Conservation (phyloP, 164 flowering plant genomes). For the Platanus orientalis region DNA sequence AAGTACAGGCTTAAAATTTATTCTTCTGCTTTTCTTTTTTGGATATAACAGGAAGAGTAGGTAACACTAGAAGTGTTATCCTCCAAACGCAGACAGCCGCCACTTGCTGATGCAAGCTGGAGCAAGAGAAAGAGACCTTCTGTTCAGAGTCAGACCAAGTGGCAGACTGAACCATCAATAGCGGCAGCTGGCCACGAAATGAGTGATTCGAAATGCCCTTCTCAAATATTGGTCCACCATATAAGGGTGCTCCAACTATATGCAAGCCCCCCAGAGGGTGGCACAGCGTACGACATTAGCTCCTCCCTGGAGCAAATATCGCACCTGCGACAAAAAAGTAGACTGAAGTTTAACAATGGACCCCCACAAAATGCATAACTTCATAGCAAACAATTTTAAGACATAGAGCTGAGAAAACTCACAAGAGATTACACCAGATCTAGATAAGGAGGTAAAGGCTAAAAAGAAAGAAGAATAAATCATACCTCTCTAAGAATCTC, state of each 20-base stretch:
- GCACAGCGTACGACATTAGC: slow-evolving; percentile 99
- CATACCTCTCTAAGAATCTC: slow-evolving; percentile 90
- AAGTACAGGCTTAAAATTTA: slow-evolving; percentile 25
- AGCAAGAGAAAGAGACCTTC: slow-evolving; percentile 74
- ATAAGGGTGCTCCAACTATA: slow-evolving; percentile 61
- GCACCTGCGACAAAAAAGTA: slow-evolving; percentile 83
- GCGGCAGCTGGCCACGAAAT: slow-evolving; percentile 61
- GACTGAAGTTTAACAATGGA: slow-evolving; percentile 39
- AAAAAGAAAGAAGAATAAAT: not conserved
- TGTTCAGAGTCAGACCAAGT: slow-evolving; percentile 61
- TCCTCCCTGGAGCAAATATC: slow-evolving; percentile 99
- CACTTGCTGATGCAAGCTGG: slow-evolving; percentile 74
- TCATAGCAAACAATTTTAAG: slow-evolving; percentile 15
- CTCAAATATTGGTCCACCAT: slow-evolving; percentile 56
- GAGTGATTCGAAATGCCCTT: slow-evolving; percentile 74
- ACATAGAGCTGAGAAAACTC: slow-evolving; percentile 13
- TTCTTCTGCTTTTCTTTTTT: slow-evolving; percentile 26
- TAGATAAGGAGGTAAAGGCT: slow-evolving; percentile 1
- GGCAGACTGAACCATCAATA: slow-evolving; percentile 77
- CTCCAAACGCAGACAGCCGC: slow-evolving; percentile 40
- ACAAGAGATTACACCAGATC: slow-evolving; percentile 11
- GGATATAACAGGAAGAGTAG: slow-evolving; percentile 24
- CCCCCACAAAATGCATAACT: slow-evolving; percentile 41
- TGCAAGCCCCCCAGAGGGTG: slow-evolving; percentile 62
- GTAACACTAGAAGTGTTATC: slow-evolving; percentile 54